Conservation (phyloP, 2,329 filamentous ascomycete genomes). For the Dactylellina parvicollis region DNA sequence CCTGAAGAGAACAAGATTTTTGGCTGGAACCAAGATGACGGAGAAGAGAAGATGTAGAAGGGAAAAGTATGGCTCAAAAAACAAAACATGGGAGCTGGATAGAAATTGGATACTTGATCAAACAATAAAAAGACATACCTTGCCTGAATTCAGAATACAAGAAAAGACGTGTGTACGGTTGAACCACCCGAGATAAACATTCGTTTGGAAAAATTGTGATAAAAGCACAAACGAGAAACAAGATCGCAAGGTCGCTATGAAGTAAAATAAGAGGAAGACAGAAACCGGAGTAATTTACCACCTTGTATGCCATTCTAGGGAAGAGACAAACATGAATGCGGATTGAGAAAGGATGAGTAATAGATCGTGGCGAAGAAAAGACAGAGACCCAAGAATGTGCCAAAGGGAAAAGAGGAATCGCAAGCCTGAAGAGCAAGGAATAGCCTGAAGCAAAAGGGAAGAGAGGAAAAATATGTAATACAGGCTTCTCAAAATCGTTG, state of each 20-base stretch:
- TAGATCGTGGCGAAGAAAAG: slow-evolving; percentile 46
- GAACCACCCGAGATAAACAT: slow-evolving; percentile 42
- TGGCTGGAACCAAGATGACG: slow-evolving; percentile 1
- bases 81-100: slow-evolving; percentile 39
- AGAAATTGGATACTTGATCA: slow-evolving; percentile 51
- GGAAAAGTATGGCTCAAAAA: slow-evolving; percentile 27
- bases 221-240: slow-evolving; percentile 22
- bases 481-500: slow-evolving; percentile 33
- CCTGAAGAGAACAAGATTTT: slow-evolving; percentile 50
- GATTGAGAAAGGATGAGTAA: slow-evolving; percentile 51
- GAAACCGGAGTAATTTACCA: slow-evolving; percentile 31
- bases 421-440: slow-evolving; percentile 5
- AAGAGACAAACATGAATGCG: slow-evolving; percentile 41
- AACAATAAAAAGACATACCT: slow-evolving; percentile 23
- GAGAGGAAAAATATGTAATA: slow-evolving; percentile 12
- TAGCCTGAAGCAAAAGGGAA: slow-evolving; percentile 13
- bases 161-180: slow-evolving; percentile 20
- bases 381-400: slow-evolving; percentile 41
- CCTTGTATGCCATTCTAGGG: slow-evolving; percentile 42
- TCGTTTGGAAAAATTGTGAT: background rate
- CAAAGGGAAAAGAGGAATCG: slow-evolving; percentile 13
- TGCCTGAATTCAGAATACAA: slow-evolving; percentile 30
- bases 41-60: slow-evolving; percentile 10
- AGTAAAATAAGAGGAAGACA: slow-evolving; percentile 4
- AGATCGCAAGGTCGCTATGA: slow-evolving; percentile 49